Percentiles rank a stretch among this genome's conserved stretches.
phyloP scores from a whole-genome alignment of 2,329 filamentous ascomycete species.

The Dactylellina leptospora region DNA sequence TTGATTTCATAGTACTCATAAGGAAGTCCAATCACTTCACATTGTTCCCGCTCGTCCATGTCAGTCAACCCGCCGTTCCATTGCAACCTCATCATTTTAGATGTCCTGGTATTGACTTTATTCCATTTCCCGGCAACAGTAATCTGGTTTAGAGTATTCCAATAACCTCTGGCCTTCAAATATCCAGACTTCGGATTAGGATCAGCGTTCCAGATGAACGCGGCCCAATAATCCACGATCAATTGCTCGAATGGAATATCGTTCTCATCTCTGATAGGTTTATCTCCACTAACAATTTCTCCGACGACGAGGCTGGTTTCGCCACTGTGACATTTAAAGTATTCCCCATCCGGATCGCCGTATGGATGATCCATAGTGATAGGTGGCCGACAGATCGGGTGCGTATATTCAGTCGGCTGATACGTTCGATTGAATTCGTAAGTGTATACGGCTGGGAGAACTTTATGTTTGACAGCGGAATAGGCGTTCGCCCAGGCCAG shows the following conservation, averaged over 20 bases:
- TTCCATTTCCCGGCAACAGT: conserved; percentile 58
- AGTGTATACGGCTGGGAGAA: conserved; percentile 59
- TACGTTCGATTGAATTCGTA: conserved; percentile 62
- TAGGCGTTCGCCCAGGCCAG: conserved; percentile 59
- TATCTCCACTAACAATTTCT: conserved; percentile 58
- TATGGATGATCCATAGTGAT: conserved; percentile 57
- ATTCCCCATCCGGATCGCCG: conserved; percentile 60
- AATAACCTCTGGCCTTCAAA: conserved; percentile 58
- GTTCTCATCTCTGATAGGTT: conserved; percentile 60
- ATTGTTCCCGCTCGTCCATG: conserved; percentile 20
- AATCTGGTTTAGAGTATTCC: conserved; percentile 57
- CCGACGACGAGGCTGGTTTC: conserved; percentile 61
- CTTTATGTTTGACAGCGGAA: conserved; percentile 58
- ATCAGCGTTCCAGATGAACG: conserved; percentile 59
- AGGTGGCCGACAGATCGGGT: conserved; percentile 59
- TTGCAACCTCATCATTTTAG: conserved; percentile 30
- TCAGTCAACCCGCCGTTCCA: conserved; percentile 25
- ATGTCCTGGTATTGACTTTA: conserved; percentile 13
- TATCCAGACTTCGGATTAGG: conserved; percentile 59
- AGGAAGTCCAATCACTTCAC: conserved; percentile 24
- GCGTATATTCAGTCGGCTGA: conserved; percentile 58
- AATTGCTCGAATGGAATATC: conserved; percentile 60
- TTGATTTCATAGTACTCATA: conserved; percentile 33
- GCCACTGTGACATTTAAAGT: conserved; percentile 62
- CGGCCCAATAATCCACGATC: conserved; percentile 59